Evolutionary conservation across 164 flowering plant species (phyloP), one percentile per base, ranked within the genome.

Genomic region (Sextonia rubra): DNA sequence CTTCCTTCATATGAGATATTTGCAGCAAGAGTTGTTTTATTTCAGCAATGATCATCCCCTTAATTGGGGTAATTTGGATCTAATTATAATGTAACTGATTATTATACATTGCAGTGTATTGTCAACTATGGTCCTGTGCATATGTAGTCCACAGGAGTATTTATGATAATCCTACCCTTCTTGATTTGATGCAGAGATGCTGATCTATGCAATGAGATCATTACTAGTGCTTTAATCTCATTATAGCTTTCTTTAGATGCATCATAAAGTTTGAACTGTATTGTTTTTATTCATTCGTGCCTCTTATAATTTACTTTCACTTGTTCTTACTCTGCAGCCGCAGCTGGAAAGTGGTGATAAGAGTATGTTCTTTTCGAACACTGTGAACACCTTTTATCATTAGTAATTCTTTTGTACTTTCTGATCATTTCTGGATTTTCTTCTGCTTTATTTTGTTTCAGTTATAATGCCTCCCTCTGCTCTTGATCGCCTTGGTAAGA

Each of bases 381-480:
- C 44, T 30, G 1, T 64, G 18, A 3, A 8, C 27, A 26, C 67
- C 12, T 27, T 3, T 64, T 64, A 27, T 64, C n/a, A 29, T 14
- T 12, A 12, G 44, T 4, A 29, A 32, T 64, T 27, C 44, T 18
- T 18, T 7, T 29, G 44, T 52, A 15, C 67, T 25, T 26, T 75
- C 62, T 66, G 12, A 68, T 29, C 49, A 24, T 49, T 47, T 11
- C 26, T 9, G 9, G 55, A 25, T 17, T 66, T 78, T 14, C 18
- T 23, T 30, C 48, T 60, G 66, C 47, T 47, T 71, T 23, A n/a
- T 20, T 20, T 77, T 20, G 44, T 75, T 78, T 64, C 84, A 89
- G 93, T 89, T 76, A 85, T 90, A 76, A 86, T 90, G 94, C 92
- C 94, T 26, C 91, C 92, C 8, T 90, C 92, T 55, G 91, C 92